These are phyloP conservation scores for Ananas comosus DNA, from an alignment of 176 grass and related monocot genomes.

Conservation along the genomic window DNA sequence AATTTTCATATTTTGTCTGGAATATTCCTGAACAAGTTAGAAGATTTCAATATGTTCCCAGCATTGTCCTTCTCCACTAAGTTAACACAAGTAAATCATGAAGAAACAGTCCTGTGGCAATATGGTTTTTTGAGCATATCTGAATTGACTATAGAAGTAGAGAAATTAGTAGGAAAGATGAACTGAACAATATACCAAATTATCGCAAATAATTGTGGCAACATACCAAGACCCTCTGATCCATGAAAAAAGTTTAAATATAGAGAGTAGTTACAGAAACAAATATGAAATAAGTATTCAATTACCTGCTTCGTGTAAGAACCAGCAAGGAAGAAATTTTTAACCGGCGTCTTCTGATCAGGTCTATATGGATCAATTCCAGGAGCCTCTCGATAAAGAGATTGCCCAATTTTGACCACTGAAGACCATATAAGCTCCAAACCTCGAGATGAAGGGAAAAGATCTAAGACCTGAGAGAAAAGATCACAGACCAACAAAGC, in stretches of 20 bases:
- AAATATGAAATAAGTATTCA: not conserved
- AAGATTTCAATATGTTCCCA: too few species aligned
- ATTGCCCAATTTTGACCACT: constrained; percentile 88
- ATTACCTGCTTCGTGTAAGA: constrained; percentile 97
- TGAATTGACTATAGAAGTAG: too few species aligned
- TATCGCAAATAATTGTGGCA: not conserved
- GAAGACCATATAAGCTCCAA: constrained; percentile 83
- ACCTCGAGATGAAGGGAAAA: constrained; percentile 77
- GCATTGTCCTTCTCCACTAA: too few species aligned
- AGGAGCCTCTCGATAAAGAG: constrained; percentile 91
- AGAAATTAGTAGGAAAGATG: too few species aligned
- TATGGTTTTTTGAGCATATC: too few species aligned
- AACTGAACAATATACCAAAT: not conserved
- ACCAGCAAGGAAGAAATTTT: constrained; percentile 92
- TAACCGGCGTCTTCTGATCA: constrained; percentile 88
- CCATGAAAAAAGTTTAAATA: not conserved
- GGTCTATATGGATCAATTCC: constrained; percentile 95
- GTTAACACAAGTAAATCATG: too few species aligned
- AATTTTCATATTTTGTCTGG: too few species aligned
- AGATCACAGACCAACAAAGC: constrained; percentile 4
- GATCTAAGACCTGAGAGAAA: constrained; percentile 54
- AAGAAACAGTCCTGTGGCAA: too few species aligned
- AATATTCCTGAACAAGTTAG: too few species aligned
- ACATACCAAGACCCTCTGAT: not conserved
- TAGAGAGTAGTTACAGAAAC: not conserved